These are phyloP conservation scores for Angophora floribunda DNA, from an alignment of 345 rosid genomes.

Conservation along the genomic window DNA sequence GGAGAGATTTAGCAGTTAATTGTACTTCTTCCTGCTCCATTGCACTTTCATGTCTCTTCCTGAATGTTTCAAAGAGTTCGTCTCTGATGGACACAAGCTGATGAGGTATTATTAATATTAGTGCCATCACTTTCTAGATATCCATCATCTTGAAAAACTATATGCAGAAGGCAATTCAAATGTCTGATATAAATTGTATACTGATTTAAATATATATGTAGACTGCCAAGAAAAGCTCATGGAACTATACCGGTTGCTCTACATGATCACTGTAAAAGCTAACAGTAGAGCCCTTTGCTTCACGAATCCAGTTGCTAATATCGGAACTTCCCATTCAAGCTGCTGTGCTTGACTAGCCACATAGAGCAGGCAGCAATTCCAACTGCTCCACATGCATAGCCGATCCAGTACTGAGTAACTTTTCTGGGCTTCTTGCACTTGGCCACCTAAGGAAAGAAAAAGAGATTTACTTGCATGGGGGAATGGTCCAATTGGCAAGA, in stretches of 20 bases:
- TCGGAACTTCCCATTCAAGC: slow-evolving; percentile 89
- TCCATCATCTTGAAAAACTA: not conserved
- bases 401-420: slow-evolving; percentile 65
- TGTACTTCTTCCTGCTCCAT: slow-evolving; percentile 89
- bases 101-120: slow-evolving; percentile 3
- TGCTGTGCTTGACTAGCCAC: slow-evolving; percentile 85
- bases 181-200: not conserved
- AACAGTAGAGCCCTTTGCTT: slow-evolving; percentile 62
- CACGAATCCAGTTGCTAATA: slow-evolving; percentile 80
- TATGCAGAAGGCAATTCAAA: not conserved
- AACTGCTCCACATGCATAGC: slow-evolving; percentile 72
- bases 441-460: slow-evolving; percentile 34
- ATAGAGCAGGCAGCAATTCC: slow-evolving; percentile 66
- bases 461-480: not conserved
- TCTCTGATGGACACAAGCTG: slow-evolving; percentile 88
- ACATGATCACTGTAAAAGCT: slow-evolving; percentile 80
- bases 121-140: not conserved
- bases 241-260: slow-evolving; percentile 75
- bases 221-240: slow-evolving; percentile 1
- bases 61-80: slow-evolving; percentile 92
- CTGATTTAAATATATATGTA: not conserved
- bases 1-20: slow-evolving; percentile 78
- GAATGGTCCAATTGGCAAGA: not conserved
- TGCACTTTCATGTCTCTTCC: slow-evolving; percentile 85
- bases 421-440: slow-evolving; percentile 72